phyloP scores from a whole-genome alignment of 2,329 filamentous ascomycete genomes.

The Aulographum hederae region DNA sequence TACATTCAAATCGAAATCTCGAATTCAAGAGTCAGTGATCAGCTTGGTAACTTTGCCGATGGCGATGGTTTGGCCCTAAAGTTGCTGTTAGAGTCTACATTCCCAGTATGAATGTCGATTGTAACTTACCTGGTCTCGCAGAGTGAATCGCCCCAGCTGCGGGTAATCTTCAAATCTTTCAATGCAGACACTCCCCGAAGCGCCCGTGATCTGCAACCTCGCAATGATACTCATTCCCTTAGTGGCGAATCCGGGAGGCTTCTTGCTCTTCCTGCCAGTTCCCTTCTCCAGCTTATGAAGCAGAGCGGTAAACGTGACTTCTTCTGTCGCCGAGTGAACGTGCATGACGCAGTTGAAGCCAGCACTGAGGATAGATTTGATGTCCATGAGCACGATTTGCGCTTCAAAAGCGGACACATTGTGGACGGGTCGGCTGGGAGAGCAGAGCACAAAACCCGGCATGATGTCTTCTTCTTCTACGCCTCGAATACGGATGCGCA shows the following conservation, averaged over 20 bases:
- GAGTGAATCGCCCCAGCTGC: conserved; percentile 32
- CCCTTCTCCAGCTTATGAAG: conserved; percentile 93
- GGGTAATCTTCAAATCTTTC: conserved; percentile 93
- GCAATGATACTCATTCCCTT: conserved; percentile 78
- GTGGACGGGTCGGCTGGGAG: conserved; percentile 82
- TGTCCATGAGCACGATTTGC: conserved; percentile 78
- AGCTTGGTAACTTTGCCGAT: conserved; percentile 99
- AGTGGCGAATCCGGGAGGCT: conserved; percentile 76
- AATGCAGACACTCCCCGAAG: conserved; percentile 73
- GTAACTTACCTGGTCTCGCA: conserved; percentile 9
- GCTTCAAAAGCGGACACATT: conserved; percentile 82
- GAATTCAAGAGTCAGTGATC: conserved; percentile 35
- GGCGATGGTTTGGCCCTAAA: conserved; percentile 90
- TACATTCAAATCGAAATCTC: no score
- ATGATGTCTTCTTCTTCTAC: conserved; percentile 95
- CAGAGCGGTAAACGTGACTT: conserved; percentile 77
- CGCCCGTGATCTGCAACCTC: conserved; percentile 69
- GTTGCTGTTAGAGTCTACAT: conserved; percentile 14
- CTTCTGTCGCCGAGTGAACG: conserved; percentile 92
- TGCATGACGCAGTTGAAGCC: conserved; percentile 98
- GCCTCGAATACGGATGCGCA: conserved; percentile 78
- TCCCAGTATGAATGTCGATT: background rate
- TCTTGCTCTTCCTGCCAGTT: conserved; percentile 83
- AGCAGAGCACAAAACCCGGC: conserved; percentile 91
- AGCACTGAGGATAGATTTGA: conserved; percentile 84